Conservation (phyloP, 1,284 basidiomycete species). For the Ustilago hordei region DNA sequence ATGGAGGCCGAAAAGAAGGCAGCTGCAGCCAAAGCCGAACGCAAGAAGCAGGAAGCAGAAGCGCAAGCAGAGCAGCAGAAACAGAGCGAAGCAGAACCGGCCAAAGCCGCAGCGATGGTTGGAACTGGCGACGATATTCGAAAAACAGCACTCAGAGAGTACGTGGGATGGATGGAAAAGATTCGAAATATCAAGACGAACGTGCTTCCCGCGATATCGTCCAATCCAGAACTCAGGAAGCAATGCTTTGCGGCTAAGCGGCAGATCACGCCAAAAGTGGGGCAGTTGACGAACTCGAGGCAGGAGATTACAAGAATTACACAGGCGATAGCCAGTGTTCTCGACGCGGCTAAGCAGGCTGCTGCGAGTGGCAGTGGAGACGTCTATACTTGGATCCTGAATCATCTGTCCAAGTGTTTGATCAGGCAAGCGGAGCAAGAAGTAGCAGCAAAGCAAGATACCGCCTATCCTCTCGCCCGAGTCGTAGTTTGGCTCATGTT, state of each 20-base stretch:
- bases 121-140: slow-evolving; percentile 52
- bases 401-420: slow-evolving; percentile 87
- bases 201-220: slow-evolving; percentile 81
- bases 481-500: slow-evolving; percentile 79
- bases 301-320: slow-evolving; percentile 80
- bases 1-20: slow-evolving; percentile 61
- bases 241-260: slow-evolving; percentile 77
- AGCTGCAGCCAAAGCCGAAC: slow-evolving; percentile 40
- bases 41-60: slow-evolving; percentile 30
- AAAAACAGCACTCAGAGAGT: slow-evolving; percentile 48
- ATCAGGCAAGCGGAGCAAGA: slow-evolving; percentile 94
- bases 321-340: slow-evolving; percentile 75
- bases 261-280: slow-evolving; percentile 88
- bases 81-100: slow-evolving; percentile 40
- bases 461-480: slow-evolving; percentile 84
- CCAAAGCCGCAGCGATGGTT: slow-evolving; percentile 35
- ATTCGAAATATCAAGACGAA: slow-evolving; percentile 78
- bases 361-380: slow-evolving; percentile 64
- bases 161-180: slow-evolving; percentile 51
- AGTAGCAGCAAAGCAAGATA: slow-evolving; percentile 86
- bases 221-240: slow-evolving; percentile 73
- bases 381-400: slow-evolving; percentile 81
- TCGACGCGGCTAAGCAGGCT: slow-evolving; percentile 67
- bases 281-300: slow-evolving; percentile 86
- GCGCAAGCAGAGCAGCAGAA: slow-evolving; percentile 49